A percentile compares a stretch with the other conserved stretches of the same genome.
These are phyloP conservation scores for Leishmania lainsoni DNA, from an alignment of 208 protist genomes.

Conservation along the genomic window DNA sequence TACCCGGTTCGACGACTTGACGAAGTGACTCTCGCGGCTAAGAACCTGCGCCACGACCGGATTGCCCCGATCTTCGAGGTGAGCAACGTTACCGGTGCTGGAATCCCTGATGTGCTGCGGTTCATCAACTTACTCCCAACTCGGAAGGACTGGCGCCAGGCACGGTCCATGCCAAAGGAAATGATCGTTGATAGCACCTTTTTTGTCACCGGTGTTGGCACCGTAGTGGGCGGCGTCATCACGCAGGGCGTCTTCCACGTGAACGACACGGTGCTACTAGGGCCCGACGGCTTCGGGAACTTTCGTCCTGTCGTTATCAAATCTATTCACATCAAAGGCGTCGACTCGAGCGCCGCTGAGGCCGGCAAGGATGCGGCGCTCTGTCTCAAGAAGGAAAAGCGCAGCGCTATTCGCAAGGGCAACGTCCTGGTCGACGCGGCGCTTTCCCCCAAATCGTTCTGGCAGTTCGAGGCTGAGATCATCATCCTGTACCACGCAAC, in stretches of 20 bases:
- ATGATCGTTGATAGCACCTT: slow-evolving; percentile 94
- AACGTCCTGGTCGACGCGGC: slow-evolving; percentile 88
- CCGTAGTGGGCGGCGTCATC: slow-evolving; percentile 96
- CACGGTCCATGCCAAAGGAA: slow-evolving; percentile 69
- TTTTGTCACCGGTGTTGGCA: slow-evolving; percentile 94
- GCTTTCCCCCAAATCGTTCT: slow-evolving; percentile 70
- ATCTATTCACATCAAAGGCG: slow-evolving; percentile 94
- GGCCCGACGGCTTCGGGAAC: slow-evolving; percentile 91
- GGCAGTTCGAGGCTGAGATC: slow-evolving; percentile 97
- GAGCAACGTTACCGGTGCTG: slow-evolving; percentile 95
- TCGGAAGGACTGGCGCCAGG: slow-evolving; percentile 88
- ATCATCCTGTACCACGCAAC: slow-evolving; percentile 98
- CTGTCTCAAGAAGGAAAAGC: slow-evolving; percentile 96
- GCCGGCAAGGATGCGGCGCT: slow-evolving; percentile 93
- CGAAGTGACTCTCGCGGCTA: slow-evolving; percentile 93
- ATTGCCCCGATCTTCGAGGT: slow-evolving; percentile 93
- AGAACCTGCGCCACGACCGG: slow-evolving; percentile 89
- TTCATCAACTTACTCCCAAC: slow-evolving; percentile 94
- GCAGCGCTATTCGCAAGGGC: slow-evolving; percentile 93
- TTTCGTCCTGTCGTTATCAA: slow-evolving; percentile 92
- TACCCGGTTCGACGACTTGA: slow-evolving; percentile 84
- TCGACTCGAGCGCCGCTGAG: slow-evolving; percentile 77
- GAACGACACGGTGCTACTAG: slow-evolving; percentile 94
- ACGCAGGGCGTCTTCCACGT: slow-evolving; percentile 87
- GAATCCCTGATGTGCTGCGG: slow-evolving; percentile 77